Evolutionary conservation across 2,329 filamentous ascomycete species (phyloP), one percentile per base, ranked within the genome.

Genomic region (Coccinonectria pachysandricola): DNA sequence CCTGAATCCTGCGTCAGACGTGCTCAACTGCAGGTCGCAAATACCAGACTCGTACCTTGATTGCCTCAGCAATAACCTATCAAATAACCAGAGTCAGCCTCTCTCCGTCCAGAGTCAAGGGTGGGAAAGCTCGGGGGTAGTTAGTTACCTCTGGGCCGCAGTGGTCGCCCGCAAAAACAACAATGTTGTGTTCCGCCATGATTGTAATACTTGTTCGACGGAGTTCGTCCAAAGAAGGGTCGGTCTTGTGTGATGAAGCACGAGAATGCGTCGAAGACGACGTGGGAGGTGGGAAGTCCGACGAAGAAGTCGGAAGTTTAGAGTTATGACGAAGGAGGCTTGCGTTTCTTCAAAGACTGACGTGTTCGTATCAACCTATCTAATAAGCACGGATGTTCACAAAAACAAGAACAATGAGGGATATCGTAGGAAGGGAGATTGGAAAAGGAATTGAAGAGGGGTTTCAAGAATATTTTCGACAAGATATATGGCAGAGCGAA

Each of bases 121-220:
- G 27, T 37, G 32, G 33, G 31, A 31, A 26, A 36, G 30, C 34
- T 33, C 27, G 12, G 26, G 24, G 26, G 7, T 27, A 26, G 7
- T 27, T 22, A 43, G 67, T 46, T 57, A 84, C 79, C 72, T 88
- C 83, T 6, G 83, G 83, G 55, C 83, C 83, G 49, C 79, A 83
- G 59, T 87, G 80, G 62, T 91, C 83, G 48, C 81, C 81, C 28
- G 59, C 78, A 52, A 86, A 82, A 38, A 86, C 79, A 35, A 86
- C 80, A 51, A 85, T 79, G 42, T 83, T 83, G 52, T 73, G 76
- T 27, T 69, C 64, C 42, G 75, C 57, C 79, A 83, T 83, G 32
- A 45, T 66, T 35, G 24, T 12, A 34, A 34, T 30, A 30, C 27
- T 33, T 34, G 31, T 34, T 15, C 24, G 23, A 29, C 20, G 20